A percentile compares a stretch with the other conserved stretches of the same genome.
Evolutionary conservation across 345 rosid species (phyloP).

Genomic region (sweet orange (Citrus sinensis)): DVS_A1.0 CM039164.1:71501-72000

Average conservation of each 20-base stretch:
- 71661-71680: neutral
- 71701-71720: neutral
- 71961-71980: neutral
- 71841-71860: too few species aligned
- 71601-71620: too few species aligned
- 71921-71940: slow-evolving; percentile 30
- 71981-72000: neutral
- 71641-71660: too few species aligned
- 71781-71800: neutral
- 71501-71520: too few species aligned
- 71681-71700: neutral
- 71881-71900: neutral
- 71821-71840: neutral
- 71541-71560: too few species aligned
- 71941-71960: neutral
- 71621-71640: too few species aligned
- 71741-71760: neutral
- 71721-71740: neutral
- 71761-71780: neutral
- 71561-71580: too few species aligned
- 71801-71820: neutral
- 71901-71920: slow-evolving; percentile 24
- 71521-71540: too few species aligned
- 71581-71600: too few species aligned
- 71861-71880: too few species aligned